Evolutionary conservation across 2,329 filamentous ascomycete genomes (phyloP), one percentile per base, ranked within the genome.

Genomic region (Colletotrichum trifolii): DNA sequence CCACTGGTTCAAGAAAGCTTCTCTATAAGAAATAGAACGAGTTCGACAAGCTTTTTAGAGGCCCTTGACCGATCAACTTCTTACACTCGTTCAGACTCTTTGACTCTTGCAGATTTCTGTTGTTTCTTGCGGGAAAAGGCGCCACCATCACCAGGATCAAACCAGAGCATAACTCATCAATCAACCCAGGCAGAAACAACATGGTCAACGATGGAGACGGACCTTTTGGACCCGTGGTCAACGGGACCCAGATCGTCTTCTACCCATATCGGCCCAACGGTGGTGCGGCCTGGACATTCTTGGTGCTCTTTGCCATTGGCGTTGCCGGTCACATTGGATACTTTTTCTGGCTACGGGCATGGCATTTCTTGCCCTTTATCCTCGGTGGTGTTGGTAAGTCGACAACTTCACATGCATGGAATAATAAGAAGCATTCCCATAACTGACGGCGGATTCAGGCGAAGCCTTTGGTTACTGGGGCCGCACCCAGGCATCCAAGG

Each of bases 401-500:
- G 3, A 2, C 12, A 2, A 9, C 25, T 6, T 8, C 15, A n/a
- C 5, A 9, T 15, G 4, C 4, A 7, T 17, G 5, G 3, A 6
- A 11, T 49, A 1, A 15, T 1, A 10, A 7, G 9, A 10, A 5
- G 8, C 1, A n/a, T 11, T 11, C 40, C 9, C 13, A 15, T 12
- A 2, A 8, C 15, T 42, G n/a, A 35, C 13, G 2, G 13, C 5
- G n/a, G 8, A 7, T 6, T 6, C 8, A 67, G 66, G 66, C 0
- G 66, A 66, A 48, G 66, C 63, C 1, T 66, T 68, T 13, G 66
- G 66, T 3, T 68, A 68, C 40, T 63, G 60, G 7, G 66, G 63
- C 35, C 62, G 63, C 3, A 63, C 58, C 4, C 54, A 59, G 6
- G 54, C 63, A 0, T 49, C 55, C 5, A 25, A 54, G 8, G 12